Evolutionary conservation across 306 rosid species (phyloP).

Genomic region (Cucurbita maxima): DNA sequence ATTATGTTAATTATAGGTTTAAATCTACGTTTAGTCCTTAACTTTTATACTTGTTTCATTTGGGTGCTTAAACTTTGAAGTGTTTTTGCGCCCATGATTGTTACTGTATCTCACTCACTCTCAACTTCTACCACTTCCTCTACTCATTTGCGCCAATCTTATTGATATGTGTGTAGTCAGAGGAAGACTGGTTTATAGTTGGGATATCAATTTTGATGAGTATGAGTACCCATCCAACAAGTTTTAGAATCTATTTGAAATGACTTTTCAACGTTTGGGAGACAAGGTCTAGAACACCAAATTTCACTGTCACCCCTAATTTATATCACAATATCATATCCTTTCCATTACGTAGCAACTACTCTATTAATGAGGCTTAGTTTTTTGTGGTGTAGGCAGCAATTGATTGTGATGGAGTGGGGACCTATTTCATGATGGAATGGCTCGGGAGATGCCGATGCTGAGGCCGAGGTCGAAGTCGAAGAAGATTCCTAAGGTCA

Average conservation of each 20-base stretch:
- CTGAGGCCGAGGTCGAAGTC: neutral
- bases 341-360: neutral
- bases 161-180: neutral
- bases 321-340: neutral
- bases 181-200: neutral
- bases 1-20: neutral
- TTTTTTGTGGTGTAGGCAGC: constrained; percentile 13
- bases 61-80: neutral
- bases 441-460: constrained; percentile 10
- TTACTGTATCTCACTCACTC: constrained; percentile 36
- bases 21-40: neutral
- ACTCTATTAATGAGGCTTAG: neutral
- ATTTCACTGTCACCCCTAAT: neutral
- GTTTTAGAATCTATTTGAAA: neutral
- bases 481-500: neutral
- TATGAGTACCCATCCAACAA: neutral
- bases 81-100: constrained; percentile 45
- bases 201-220: neutral
- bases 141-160: neutral
- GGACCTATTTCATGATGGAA: constrained; percentile 34
- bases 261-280: neutral
- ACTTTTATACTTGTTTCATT: neutral
- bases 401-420: constrained; percentile 26
- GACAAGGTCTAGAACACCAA: neutral
- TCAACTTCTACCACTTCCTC: neutral